Evolutionary conservation across 495 filamentous ascomycete species (phyloP), one percentile per base, ranked within the genome.

Genomic region (Corynascus novoguineensis): DNA sequence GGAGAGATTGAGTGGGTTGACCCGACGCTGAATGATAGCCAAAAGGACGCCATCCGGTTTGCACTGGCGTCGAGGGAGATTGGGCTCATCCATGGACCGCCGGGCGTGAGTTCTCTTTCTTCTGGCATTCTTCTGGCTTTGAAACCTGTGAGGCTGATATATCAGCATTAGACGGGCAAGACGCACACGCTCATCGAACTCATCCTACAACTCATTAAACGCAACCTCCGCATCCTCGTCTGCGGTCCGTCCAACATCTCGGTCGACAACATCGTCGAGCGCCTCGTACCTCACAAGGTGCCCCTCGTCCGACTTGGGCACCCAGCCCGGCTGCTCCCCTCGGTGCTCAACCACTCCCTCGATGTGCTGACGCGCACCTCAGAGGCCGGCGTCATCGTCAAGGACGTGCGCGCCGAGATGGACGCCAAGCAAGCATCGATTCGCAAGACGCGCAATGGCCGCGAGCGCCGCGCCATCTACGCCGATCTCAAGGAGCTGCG

Each of bases 191-290:
- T 99, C 24, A 93, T 99, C 50, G 93, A 99, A 66, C 76, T 97
- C 19, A 95, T 97, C 54, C 78, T 92, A 28, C 93, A 99, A 62
- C 72, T 97, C 60, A 74, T 93, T 28, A 83, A 73, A 55, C 80
- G 80, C 5, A 83, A 85, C 14, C 79, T 82, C 40, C 82, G 90
- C 1, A 73, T 97, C 15, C 80, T 99, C 3, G 92, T 99, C 19
- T 99, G 93, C 66, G 93, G 93, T 0, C 93, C 93, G 0, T 95
- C 89, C 10, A 99, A 99, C 67, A 90, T 99, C 49, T 92, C 89
- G 0, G 93, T 97, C 2, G 93, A 99, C 75, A 99, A 99, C 65
- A 97, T 99, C 57, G 91, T 96, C n/a, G 92, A 97, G 71, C 83
- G 95, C 10, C 80, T 97, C 0, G 80, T 90, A 0, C 84, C 88